Base-by-base conservation (phyloP, 164 flowering plant genomes). In the Litsea cubeba region DNA sequence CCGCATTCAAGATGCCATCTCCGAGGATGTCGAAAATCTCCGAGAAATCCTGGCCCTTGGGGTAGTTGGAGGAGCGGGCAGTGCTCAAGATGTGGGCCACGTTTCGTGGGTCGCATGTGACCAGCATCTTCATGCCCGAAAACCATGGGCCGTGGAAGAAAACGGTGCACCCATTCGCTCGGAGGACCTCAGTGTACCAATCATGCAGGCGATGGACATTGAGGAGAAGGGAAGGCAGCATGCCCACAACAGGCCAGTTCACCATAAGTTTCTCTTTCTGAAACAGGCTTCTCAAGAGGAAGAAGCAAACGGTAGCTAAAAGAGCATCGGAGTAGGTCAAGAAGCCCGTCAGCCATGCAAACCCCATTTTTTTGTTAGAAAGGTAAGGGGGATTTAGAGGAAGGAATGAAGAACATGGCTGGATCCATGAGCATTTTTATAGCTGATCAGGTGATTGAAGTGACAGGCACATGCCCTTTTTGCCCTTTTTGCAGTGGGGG, bases 231-330 rank as follows among this genome's bases (percentile, higher is more conserved):
- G 71, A 66, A 24, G 76, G 76, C 3, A 74, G 18, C 23, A 26
- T 72, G 17, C 81, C 79, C 2, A 78, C 28, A n/a, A 73, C 1
- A 1, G 81, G 81, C 81, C 83, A 76, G 35, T 30, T 30, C 35
- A 30, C 35, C 35, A 30, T 30, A 30, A 3, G 35, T 30, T 30
- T 30, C 35, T 30, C 35, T 30, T 30, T 30, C 35, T 30, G 35
- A 30, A 30, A 30, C 35, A 4, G 5, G 32, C 32, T 40, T 23
- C 50, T 28, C 11, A 51, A 17, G 12, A 64, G 18, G 30, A 51
- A 35, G 67, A 74, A 63, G 57, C 72, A 65, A 3, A 57, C 32
- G 17, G 69, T 14, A 15, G 76, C 73, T 8, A 73, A 1, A 22
- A 51, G 12, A 18, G 70, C 5, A 20, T 64, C 76, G 8, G 71